Evolutionary conservation across 2,329 filamentous ascomycete genomes (phyloP).

Genomic region (Furcasterigmium sp.): DNA sequence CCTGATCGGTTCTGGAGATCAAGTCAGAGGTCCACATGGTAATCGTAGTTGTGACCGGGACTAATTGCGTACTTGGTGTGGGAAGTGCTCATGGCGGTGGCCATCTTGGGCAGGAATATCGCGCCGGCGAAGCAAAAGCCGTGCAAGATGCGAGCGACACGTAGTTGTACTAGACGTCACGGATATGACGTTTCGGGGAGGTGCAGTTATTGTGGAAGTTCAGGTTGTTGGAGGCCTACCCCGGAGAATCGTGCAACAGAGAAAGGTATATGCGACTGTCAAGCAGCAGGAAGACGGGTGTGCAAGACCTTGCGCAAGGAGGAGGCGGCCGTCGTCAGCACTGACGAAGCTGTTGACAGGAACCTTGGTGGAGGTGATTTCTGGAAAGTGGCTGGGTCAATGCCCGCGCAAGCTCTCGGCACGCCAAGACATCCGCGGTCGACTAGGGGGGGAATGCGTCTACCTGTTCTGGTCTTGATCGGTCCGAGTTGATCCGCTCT

Average conservation of each 20-base stretch:
- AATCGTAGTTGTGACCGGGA: neutral
- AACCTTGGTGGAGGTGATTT: neutral
- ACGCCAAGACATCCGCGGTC: neutral
- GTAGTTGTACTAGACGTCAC: neutral
- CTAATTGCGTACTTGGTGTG: slow-evolving; percentile 12
- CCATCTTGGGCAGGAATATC: slow-evolving; percentile 8
- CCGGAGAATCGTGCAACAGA: too few species aligned
- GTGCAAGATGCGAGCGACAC: neutral
- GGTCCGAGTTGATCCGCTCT: neutral
- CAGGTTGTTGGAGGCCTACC: too few species aligned
- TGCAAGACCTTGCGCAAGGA: neutral
- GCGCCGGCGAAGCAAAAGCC: slow-evolving; percentile 5
- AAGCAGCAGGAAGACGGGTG: too few species aligned
- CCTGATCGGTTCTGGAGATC: slow-evolving; percentile 55
- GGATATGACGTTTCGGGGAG: neutral
- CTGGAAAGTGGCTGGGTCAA: neutral
- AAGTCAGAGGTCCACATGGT: slow-evolving; percentile 4
- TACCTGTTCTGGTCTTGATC: neutral
- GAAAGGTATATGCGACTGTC: too few species aligned
- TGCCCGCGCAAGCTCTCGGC: neutral
- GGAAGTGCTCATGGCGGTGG: slow-evolving; percentile 10
- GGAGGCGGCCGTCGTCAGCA: neutral
- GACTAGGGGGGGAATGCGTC: neutral
- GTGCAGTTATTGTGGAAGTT: neutral
- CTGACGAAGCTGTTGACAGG: slow-evolving; percentile 1